Base-by-base conservation (phyloP, 306 rosid species). In the Hippophae gyantsensis region DNA sequence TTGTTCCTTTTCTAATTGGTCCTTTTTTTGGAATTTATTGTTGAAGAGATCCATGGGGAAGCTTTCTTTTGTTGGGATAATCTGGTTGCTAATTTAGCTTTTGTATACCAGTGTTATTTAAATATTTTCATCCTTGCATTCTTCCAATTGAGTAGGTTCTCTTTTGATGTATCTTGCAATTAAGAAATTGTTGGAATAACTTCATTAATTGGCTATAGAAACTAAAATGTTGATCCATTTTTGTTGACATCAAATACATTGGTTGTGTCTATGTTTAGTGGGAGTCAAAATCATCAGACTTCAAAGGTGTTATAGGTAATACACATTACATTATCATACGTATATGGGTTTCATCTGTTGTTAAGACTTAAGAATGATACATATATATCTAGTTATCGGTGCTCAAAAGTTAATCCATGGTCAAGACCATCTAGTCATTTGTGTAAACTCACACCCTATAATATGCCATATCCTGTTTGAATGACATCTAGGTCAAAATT, bases 21-120 rank as follows among this genome's bases (percentile, higher is more conserved):
- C 49, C 40, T 26, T 77, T 18, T 18, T 18, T 64, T 72, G 67
- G 74, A 60, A 72, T 77, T 75, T 53, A 58, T 73, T 62, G 66
- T 74, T 83, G 83, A 70, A 93, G 99, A 89, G 85, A 75, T 93
- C 97, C 63, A 96, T 93, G 78, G 95, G 84, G 55, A 84, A 70
- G 65, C 18, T 18, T 18, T 18, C 18, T 18, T 18, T 18, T 78
- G 81, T 88, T 49, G 99, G 99, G 75, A 78, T 93, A 62, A 88
- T 93, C 77, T 88, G 99, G 99, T 3, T 32, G 14, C 11, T 13
- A 13, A 41, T 68, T 43, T 12, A 14, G 7, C 13, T 18, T 18
- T 18, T 18, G 18, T 18, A 18, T 18, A 18, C 18, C 18, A 18
- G 18, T 18, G 0, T 0, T 18, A 18, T 18, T 18, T 18, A 18